phyloP scores from a whole-genome alignment of 345 rosid genomes.

The Eucalyptus erythrocorys region DNA sequence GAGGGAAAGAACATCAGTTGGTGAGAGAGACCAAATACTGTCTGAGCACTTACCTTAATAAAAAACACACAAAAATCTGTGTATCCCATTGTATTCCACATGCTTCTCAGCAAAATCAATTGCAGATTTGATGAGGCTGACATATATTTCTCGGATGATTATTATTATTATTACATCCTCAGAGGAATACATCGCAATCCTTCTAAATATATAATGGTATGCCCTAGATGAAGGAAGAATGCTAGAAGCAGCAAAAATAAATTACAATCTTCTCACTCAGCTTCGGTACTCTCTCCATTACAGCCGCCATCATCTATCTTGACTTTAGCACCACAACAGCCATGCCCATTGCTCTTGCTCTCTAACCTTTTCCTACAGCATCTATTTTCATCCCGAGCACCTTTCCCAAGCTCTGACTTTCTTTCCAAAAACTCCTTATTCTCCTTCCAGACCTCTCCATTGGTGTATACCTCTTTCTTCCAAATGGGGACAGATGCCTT shows the following conservation, averaged over 20 bases:
- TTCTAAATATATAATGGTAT: neutral
- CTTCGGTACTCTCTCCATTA: neutral
- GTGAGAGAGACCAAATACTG: neutral
- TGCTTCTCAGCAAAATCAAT: neutral
- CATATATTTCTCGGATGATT: neutral
- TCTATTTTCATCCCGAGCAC: neutral
- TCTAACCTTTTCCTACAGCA: conserved; percentile 11
- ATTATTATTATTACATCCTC: neutral
- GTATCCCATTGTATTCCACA: neutral
- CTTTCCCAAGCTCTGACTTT: conserved; percentile 37
- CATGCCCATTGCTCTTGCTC: conserved; percentile 10
- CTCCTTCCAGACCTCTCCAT: conserved; percentile 96
- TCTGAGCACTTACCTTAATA: neutral
- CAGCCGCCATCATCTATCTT: conserved; percentile 21
- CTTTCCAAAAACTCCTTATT: conserved; percentile 70
- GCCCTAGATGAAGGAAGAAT: neutral
- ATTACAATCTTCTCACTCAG: neutral
- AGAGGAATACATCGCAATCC: neutral
- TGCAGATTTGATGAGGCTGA: neutral
- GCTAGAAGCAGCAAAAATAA: neutral
- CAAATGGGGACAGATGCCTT: conserved; percentile 89
- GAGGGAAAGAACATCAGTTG: neutral
- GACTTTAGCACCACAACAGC: conserved; percentile 53
- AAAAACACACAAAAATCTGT: neutral
- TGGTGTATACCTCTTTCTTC: conserved; percentile 88